Conservation (phyloP, 140 eudicot species). For the Flaveria floridana region DNA sequence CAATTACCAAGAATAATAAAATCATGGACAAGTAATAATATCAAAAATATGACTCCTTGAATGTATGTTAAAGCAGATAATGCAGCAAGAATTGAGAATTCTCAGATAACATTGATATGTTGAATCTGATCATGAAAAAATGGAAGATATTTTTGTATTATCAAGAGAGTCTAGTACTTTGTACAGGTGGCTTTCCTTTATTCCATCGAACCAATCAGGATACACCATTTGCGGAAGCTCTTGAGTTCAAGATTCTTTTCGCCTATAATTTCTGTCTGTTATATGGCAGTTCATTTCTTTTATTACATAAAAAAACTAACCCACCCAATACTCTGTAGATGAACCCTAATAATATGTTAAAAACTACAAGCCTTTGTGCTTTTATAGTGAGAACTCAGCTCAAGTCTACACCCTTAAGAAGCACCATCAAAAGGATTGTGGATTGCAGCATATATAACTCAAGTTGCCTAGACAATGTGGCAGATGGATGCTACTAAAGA, state of each 20-base stretch:
- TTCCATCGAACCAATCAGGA: not conserved
- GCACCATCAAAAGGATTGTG: not conserved
- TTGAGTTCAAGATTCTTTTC: not conserved
- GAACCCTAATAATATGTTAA: not conserved
- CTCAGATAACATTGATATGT: not conserved
- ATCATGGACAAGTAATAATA: not conserved
- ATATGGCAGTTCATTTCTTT: conserved; percentile 8
- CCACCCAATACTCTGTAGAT: not conserved
- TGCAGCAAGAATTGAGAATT: not conserved
- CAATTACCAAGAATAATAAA: not conserved
- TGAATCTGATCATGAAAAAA: not conserved
- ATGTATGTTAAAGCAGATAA: not conserved
- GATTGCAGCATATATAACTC: not conserved
- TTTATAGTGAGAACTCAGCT: not conserved
- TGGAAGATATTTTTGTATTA: not conserved
- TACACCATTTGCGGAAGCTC: not conserved
- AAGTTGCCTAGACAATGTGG: not conserved
- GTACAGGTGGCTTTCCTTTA: not conserved
- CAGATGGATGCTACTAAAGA: conserved; percentile 13
- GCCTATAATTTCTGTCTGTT: not conserved
- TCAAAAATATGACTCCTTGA: not conserved
- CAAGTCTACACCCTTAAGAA: not conserved
- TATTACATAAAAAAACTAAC: not conserved
- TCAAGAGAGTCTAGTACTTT: not conserved
- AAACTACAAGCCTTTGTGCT: not conserved